Percentiles rank a stretch among this genome's conserved stretches.
Conservation (phyloP, 1,139 yeast species). For the Pichia sp. region DNA sequence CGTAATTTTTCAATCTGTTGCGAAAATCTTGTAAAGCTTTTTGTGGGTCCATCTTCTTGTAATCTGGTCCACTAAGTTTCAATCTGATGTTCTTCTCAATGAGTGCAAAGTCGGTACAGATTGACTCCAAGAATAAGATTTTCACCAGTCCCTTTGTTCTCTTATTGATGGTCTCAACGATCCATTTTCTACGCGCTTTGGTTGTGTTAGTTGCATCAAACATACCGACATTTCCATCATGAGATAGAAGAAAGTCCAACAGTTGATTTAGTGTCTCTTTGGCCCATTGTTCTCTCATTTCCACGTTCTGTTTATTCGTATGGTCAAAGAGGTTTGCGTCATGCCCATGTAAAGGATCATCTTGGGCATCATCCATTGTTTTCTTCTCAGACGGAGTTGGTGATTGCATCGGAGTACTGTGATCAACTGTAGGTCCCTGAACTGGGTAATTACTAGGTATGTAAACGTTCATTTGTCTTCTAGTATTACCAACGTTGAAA, state of each 20-base stretch:
- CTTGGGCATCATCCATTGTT: not conserved
- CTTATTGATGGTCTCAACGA: constrained; percentile 63
- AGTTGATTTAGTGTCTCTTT: constrained; percentile 86
- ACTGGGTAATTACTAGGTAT: constrained; percentile 68
- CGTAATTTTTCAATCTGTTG: constrained; percentile 32
- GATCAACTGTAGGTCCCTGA: constrained; percentile 38
- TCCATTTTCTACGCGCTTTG: constrained; percentile 63
- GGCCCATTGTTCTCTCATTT: constrained; percentile 90
- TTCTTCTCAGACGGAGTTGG: constrained; percentile 5
- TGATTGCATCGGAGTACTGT: constrained; percentile 8
- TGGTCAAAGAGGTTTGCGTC: constrained; percentile 85
- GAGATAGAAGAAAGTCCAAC: constrained; percentile 72
- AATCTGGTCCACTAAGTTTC: constrained; percentile 92
- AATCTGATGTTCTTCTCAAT: constrained; percentile 80
- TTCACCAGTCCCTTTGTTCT: constrained; percentile 71
- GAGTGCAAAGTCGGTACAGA: constrained; percentile 73
- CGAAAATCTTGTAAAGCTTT: constrained; percentile 77
- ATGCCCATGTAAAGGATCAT: constrained; percentile 32
- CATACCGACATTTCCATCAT: constrained; percentile 89
- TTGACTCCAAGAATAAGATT: constrained; percentile 78
- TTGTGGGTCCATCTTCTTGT: constrained; percentile 76
- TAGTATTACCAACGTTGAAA: constrained; percentile 91
- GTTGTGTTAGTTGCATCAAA: constrained; percentile 96
- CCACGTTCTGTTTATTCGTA: constrained; percentile 55
- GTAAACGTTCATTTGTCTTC: constrained; percentile 59